These are phyloP conservation scores for Pseudevernia furfuracea DNA, from an alignment of 495 filamentous ascomycete species.

Conservation along the genomic window DNA sequence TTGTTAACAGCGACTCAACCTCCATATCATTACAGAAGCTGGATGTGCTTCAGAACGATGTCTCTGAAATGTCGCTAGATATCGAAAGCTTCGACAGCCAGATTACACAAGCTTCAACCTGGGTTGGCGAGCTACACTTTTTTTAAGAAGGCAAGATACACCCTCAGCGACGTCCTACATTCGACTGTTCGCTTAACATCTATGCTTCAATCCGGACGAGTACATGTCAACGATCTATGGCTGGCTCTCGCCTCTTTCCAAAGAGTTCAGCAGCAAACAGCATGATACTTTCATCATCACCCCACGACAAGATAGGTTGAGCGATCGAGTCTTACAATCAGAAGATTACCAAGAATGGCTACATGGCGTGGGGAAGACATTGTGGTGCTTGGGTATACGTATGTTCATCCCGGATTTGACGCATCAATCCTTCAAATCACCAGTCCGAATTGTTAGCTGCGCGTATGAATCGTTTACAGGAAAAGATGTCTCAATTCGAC, in stretches of 20 bases:
- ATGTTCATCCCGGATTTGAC: neutral
- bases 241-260: slow-evolving; percentile 14
- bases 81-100: neutral
- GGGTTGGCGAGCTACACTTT: neutral
- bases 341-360: slow-evolving; percentile 11
- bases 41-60: neutral
- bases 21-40: slow-evolving; percentile 1
- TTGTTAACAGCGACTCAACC: neutral
- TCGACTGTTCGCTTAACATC: neutral
- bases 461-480: neutral
- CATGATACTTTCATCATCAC: slow-evolving; percentile 7
- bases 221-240: slow-evolving; percentile 1
- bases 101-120: neutral
- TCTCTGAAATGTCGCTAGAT: slow-evolving; percentile 1
- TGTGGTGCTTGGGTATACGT: slow-evolving; percentile 16
- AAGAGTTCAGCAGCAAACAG: slow-evolving; percentile 13
- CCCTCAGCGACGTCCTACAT: neutral
- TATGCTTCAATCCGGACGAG: neutral
- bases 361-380: neutral
- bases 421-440: neutral
- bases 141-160: slow-evolving; percentile 1
- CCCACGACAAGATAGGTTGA: slow-evolving; percentile 8
- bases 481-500: neutral
- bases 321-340: slow-evolving; percentile 2
- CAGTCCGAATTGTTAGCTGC: neutral